Conservation (phyloP, 2,329 filamentous ascomycete genomes). For the Colletotrichum karsti region DNA sequence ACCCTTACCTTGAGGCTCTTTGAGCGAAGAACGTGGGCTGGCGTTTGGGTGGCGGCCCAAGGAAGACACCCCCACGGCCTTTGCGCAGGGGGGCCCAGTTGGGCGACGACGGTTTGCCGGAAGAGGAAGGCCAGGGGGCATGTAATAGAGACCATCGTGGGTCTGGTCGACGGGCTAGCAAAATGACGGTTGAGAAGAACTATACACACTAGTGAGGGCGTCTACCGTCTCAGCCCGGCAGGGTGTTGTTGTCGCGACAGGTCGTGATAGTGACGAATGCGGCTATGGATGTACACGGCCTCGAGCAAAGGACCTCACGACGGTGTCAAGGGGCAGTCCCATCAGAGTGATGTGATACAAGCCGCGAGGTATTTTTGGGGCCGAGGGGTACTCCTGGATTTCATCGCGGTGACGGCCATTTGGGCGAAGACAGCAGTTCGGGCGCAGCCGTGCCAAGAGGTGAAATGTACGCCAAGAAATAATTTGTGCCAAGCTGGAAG, state of each 20-base stretch:
- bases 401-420: background rate
- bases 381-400: slow-evolving; percentile 15
- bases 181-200: slow-evolving; percentile 36
- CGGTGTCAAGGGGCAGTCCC: slow-evolving; percentile 15
- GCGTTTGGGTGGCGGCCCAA: slow-evolving; percentile 20
- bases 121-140: slow-evolving; percentile 12
- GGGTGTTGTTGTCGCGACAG: background rate
- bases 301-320: background rate
- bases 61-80: slow-evolving; percentile 15
- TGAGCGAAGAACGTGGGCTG: slow-evolving; percentile 4
- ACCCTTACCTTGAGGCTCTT: slow-evolving; percentile 25
- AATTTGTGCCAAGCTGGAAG: background rate
- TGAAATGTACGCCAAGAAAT: background rate
- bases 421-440: slow-evolving; percentile 12
- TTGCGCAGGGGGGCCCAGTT: slow-evolving; percentile 18
- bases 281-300: slow-evolving; percentile 11
- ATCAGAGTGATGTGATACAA: slow-evolving; percentile 20
- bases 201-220: slow-evolving; percentile 11
- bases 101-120: slow-evolving; percentile 18
- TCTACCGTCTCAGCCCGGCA: slow-evolving; percentile 17
- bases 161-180: slow-evolving; percentile 30
- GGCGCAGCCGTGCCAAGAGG: slow-evolving; percentile 19
- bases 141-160: background rate
- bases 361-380: slow-evolving; percentile 14
- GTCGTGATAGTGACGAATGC: background rate